phyloP scores from a whole-genome alignment of 768 basidiomycete species.

The Suillus clintonianus region DNA sequence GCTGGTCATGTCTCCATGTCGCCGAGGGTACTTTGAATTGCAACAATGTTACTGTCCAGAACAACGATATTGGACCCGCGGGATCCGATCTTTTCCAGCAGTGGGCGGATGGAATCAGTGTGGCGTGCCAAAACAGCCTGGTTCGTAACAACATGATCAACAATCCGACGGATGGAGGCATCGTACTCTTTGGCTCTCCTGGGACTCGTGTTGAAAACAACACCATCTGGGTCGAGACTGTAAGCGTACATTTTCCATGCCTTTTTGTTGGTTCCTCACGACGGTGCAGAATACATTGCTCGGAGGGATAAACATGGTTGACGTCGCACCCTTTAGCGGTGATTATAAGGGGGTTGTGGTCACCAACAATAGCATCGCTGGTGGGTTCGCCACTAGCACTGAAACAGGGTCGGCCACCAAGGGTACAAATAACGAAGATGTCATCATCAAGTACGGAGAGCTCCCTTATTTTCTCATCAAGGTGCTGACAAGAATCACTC shows the following conservation, averaged over 20 bases:
- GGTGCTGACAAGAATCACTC: constrained; percentile 8
- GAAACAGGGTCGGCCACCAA: constrained; percentile 41
- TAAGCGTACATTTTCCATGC: constrained; percentile 33
- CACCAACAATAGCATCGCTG: constrained; percentile 63
- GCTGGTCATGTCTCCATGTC: constrained; percentile 85
- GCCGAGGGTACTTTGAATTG: constrained; percentile 69
- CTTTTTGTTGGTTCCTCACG: not conserved
- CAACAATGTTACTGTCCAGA: constrained; percentile 63
- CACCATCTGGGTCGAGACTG: constrained; percentile 70
- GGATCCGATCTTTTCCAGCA: constrained; percentile 64
- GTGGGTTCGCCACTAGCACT: constrained; percentile 62
- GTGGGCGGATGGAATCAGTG: constrained; percentile 84
- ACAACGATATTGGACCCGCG: constrained; percentile 84
- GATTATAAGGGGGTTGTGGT: constrained; percentile 67
- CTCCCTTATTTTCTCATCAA: not conserved
- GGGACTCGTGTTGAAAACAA: constrained; percentile 76
- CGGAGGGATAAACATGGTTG: constrained; percentile 81
- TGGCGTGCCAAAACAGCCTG: constrained; percentile 63
- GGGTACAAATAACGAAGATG: constrained; percentile 59
- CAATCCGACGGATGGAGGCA: constrained; percentile 78
- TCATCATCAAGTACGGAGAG: constrained; percentile 66
- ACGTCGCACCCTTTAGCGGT: constrained; percentile 67
- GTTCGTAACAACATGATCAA: constrained; percentile 71
- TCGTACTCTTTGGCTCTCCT: constrained; percentile 76
- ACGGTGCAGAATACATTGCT: constrained; percentile 58